phyloP scores from a whole-genome alignment of 2,329 filamentous ascomycete species.

The Rutstroemia sp. region DNA sequence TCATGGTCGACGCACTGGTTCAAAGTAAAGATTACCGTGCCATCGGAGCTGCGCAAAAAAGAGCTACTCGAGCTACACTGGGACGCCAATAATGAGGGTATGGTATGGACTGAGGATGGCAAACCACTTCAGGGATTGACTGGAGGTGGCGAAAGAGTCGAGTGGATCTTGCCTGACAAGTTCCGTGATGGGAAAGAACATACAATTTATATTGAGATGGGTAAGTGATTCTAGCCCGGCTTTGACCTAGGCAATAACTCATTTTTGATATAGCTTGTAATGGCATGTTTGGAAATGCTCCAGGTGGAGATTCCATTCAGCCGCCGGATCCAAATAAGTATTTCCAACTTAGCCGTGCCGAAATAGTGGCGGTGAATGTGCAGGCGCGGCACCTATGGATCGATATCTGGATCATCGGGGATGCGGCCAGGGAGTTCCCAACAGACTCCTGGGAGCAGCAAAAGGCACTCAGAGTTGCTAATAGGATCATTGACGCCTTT shows the following conservation, averaged over 20 bases:
- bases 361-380: conserved; percentile 84
- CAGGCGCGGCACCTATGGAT: conserved; percentile 77
- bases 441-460: conserved; percentile 84
- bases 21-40: conserved; percentile 72
- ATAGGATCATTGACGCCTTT: conserved; percentile 84
- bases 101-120: conserved; percentile 90
- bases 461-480: conserved; percentile 74
- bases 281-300: conserved; percentile 92
- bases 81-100: conserved; percentile 91
- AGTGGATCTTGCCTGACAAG: conserved; percentile 80
- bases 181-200: conserved; percentile 84
- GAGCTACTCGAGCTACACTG: conserved; percentile 90
- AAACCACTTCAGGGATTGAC: conserved; percentile 86
- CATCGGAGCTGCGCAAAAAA: conserved; percentile 63
- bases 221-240: not conserved
- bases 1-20: conserved; percentile 99
- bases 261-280: conserved; percentile 61
- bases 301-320: conserved; percentile 78
- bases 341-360: conserved; percentile 68
- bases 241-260: not conserved
- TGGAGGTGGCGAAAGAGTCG: conserved; percentile 77
- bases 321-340: conserved; percentile 80
- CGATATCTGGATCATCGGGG: conserved; percentile 93
- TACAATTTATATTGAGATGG: conserved; percentile 90
- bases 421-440: conserved; percentile 88